Evolutionary conservation across 768 basidiomycete genomes (phyloP), one percentile per base, ranked within the genome.

Genomic region (Collybia sp.): DNA sequence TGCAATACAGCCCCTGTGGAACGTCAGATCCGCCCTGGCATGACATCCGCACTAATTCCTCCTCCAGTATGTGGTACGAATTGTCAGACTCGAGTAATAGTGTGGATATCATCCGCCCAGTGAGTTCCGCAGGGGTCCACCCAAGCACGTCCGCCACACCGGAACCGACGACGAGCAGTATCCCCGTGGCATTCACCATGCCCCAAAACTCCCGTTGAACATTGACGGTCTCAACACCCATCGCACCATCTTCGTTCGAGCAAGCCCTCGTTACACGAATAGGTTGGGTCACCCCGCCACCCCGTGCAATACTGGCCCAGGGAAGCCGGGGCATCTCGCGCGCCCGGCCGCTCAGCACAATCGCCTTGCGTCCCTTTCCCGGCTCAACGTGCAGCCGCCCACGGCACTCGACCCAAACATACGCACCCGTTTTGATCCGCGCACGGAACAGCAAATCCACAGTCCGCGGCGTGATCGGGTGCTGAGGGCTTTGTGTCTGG

Each of bases 281-380:
- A 15, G 51, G 53, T 42, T 52, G 53, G 19, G 61, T 53, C 18
- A 75, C 40, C 12, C 81, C 83, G 16, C 83, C 83, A 2, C 72
- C 74, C 20, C 61, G 58, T 1, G 67, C 62, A 20, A 93, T 64
- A 32, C 71, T 67, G 2, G 66, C 69, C 90, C 90, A 93, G 3
- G 59, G 62, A 17, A 92, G 61, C 1, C 53, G 59, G 6, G 82
- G 79, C 73, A 89, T 84, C 56, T 75, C 75, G 38, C 85, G 68
- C 25, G 84, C 79, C 8, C 95, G 75, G 0, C 87, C 94, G 46
- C 79, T 81, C n/a, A 99, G 73, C 31, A 99, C 81, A 58, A 99
- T 92, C 1, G 93, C 91, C 66, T 98, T 96, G 32, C 93, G 72
- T 1, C 93, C 93, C 59, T 97, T 97, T 1, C 93, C 92, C 0